Percentiles rank a stretch among this genome's conserved stretches.
These are phyloP conservation scores for Pythium vanterpoolii DNA, from an alignment of 352 stramenopile genomes.

Conservation along the genomic window DNA sequence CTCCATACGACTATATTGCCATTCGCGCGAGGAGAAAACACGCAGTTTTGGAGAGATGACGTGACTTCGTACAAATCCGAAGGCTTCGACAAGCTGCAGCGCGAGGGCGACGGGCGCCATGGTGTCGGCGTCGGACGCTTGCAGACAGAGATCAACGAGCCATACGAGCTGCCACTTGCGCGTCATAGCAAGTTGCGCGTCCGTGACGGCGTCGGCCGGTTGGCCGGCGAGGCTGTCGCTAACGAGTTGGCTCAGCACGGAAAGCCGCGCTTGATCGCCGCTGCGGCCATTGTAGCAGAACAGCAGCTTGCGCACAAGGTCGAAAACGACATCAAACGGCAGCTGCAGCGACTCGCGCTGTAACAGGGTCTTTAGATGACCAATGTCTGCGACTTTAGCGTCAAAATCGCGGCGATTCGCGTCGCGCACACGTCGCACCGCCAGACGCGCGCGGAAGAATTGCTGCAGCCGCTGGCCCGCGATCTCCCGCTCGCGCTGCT, in stretches of 20 bases:
- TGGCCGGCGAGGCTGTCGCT: conserved; percentile 14
- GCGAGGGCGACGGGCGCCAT: conserved; percentile 22
- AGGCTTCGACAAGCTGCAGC: conserved; percentile 13
- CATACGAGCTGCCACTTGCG: conserved; percentile 36
- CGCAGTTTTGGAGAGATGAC: conserved; percentile 10
- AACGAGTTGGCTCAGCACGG: conserved; percentile 21
- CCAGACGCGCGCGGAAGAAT: conserved; percentile 40
- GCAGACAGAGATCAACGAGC: conserved; percentile 47
- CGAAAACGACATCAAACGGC: conserved; percentile 45
- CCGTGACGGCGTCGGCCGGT: conserved; percentile 11
- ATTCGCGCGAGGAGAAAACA: conserved; percentile 9
- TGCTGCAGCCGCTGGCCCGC: conserved; percentile 36
- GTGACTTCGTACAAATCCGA: conserved; percentile 25
- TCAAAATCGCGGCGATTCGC: conserved; percentile 34
- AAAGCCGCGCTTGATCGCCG: conserved; percentile 29
- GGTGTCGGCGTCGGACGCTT: conserved; percentile 17
- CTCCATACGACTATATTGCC: conserved; percentile 18
- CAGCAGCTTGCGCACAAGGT: conserved; percentile 43
- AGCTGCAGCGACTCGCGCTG: conserved; percentile 47
- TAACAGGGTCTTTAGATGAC: conserved; percentile 47
- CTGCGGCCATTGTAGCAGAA: conserved; percentile 34
- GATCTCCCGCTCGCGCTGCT: conserved; percentile 34
- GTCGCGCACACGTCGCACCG: conserved; percentile 5
- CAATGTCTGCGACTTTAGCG: conserved; percentile 56
- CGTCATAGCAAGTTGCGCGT: conserved; percentile 2